Base-by-base conservation (phyloP, 2,329 filamentous ascomycete genomes). In the Cryphonectria parasitica region DNA sequence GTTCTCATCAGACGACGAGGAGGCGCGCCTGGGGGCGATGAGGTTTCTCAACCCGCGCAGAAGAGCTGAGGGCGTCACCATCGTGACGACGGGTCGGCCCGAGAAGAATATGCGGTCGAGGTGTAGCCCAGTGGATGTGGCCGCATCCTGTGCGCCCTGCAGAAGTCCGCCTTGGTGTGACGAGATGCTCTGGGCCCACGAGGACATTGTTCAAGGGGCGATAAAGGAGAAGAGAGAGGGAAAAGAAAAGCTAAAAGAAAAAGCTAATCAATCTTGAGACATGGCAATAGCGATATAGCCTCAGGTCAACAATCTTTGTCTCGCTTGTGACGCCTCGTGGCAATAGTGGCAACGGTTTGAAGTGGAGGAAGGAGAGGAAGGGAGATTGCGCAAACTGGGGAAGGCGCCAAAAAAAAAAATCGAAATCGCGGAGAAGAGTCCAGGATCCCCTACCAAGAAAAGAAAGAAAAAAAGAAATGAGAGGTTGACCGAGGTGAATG, bases 1-100 rank as follows among this genome's bases (percentile, higher is more conserved):
- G 45, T 69, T 22, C n/a, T 54, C 56, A 43, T 66, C 6, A 73
- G 63, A 34, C 66, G 74, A 31, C 65, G 74, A n/a, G 69, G 74
- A n/a, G 69, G 67, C 62, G 69, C 69, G 41, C 43, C 45, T 56
- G 22, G 66, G 66, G 25, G 45, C 31, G 6, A 64, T 43, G 39
- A 68, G 61, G 58, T 22, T 39, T 28, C 34, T 54, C 25, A 54
- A 6, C 17, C 28, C 45, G n/a, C 66, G 66, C 10, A 64, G 5
- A 13, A 68, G 60, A 31, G 13, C 52, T 28, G 56, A 52, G 31
- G 66, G 66, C n/a, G 19, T 62, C 56, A 68, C 17, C 66, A 68
- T 68, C 22, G 43, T 39, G 58, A 62, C 41, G 66, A 52, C 66
- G 66, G 66, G 58, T 19, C 66, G 66, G 66, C 56, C 66, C 66